Conservation (phyloP, 768 basidiomycete species). For the Rhodotorula kratochvilovae region DNA sequence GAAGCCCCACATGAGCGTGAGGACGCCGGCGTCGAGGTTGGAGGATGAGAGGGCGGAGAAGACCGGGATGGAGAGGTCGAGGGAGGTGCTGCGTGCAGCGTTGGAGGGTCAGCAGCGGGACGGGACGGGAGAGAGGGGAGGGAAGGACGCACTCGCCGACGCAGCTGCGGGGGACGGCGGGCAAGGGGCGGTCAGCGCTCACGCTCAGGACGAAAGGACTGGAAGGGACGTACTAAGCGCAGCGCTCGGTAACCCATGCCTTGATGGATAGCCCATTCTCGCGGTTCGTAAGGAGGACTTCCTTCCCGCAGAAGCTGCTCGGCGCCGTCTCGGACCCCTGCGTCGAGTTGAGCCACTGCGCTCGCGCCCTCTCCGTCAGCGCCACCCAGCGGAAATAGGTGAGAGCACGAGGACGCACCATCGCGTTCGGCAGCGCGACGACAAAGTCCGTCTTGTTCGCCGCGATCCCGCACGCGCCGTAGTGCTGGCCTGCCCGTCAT, state of each 20-base stretch:
- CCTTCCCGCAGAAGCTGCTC: conserved; percentile 12
- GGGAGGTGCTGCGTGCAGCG: neutral
- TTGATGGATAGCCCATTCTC: conserved; percentile 14
- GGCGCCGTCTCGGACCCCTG: neutral
- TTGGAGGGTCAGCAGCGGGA: too few relatives aligned
- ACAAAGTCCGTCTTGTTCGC: conserved; percentile 11
- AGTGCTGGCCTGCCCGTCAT: neutral
- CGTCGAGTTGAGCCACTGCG: conserved; percentile 26
- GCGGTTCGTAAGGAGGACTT: conserved; percentile 23
- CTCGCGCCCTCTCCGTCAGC: too few relatives aligned
- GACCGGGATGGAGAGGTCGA: conserved; percentile 22
- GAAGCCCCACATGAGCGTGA: conserved; percentile 18
- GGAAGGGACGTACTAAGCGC: neutral
- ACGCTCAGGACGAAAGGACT: neutral
- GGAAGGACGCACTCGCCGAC: neutral
- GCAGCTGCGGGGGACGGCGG: neutral
- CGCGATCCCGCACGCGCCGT: conserved; percentile 18
- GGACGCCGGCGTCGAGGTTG: conserved; percentile 7
- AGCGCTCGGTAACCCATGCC: conserved; percentile 18
- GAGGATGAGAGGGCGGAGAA: conserved; percentile 13
- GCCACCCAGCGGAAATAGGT: too few relatives aligned
- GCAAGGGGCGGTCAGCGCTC: neutral
- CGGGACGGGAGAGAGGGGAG: neutral
- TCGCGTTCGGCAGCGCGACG: conserved; percentile 12
- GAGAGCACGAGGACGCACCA: conserved; percentile 6